A percentile compares a stretch with the other conserved stretches of the same genome.
Conservation (phyloP, 208 protist species). For the Leptomonas pyrrhocoris region DNA sequence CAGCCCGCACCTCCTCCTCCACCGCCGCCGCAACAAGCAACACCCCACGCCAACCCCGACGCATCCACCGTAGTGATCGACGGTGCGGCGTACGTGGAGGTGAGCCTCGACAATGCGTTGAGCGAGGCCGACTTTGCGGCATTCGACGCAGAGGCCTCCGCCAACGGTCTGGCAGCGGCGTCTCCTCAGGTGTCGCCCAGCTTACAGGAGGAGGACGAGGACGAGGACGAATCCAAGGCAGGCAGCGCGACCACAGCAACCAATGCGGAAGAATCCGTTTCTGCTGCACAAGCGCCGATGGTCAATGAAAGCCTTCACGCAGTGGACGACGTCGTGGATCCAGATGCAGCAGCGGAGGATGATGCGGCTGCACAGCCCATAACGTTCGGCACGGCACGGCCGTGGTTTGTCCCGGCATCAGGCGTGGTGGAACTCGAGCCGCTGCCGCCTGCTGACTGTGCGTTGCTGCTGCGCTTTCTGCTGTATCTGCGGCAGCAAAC, state of each 20-base stretch:
- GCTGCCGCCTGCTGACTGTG: constrained; percentile 46
- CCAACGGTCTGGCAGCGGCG: background rate
- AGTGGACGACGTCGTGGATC: constrained; percentile 1
- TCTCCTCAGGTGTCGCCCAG: background rate
- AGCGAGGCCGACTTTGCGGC: constrained; percentile 14
- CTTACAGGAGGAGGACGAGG: background rate
- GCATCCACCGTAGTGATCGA: constrained; percentile 18
- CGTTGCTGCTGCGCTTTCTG: constrained; percentile 59
- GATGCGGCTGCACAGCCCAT: constrained; percentile 11
- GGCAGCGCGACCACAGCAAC: background rate
- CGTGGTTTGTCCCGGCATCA: constrained; percentile 64
- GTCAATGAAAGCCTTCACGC: constrained; percentile 21
- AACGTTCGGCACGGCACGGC: constrained; percentile 24
- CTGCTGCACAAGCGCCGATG: background rate
- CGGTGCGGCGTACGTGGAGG: constrained; percentile 13
- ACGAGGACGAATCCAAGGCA: too few relatives aligned
- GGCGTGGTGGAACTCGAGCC: constrained; percentile 59
- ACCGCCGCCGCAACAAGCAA: background rate
- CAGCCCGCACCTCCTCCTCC: background rate
- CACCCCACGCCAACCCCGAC: background rate
- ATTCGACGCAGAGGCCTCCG: constrained; percentile 28
- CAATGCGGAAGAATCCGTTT: background rate
- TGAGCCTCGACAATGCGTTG: constrained; percentile 27
- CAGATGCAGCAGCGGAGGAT: background rate
- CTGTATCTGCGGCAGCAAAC: constrained; percentile 66